These are phyloP conservation scores for Cladosporium sp. DNA, from an alignment of 2,329 filamentous ascomycete species.

Conservation along the genomic window DNA sequence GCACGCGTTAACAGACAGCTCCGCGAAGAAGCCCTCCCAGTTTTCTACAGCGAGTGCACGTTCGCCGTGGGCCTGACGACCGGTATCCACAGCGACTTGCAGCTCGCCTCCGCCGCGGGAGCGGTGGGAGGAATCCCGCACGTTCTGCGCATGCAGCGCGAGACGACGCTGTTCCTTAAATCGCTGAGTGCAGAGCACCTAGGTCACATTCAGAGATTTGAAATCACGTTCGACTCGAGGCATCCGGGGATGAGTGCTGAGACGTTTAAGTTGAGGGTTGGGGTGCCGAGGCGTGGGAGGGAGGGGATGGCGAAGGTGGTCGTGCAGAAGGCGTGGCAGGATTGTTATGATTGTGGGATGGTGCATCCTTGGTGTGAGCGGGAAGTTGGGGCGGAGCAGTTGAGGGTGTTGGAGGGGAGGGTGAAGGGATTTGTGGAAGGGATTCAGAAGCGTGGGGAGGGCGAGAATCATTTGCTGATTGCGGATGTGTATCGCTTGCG, in stretches of 20 bases:
- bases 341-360: neutral
- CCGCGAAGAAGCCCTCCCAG: neutral
- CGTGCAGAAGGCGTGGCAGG: neutral
- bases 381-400: neutral
- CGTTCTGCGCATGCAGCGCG: conserved; percentile 5
- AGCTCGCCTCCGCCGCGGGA: neutral
- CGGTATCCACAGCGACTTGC: neutral
- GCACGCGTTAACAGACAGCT: neutral
- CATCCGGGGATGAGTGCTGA: neutral
- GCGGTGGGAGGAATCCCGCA: neutral
- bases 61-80: neutral
- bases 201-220: neutral
- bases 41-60: neutral
- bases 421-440: neutral
- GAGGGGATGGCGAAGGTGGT: neutral
- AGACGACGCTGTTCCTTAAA: neutral
- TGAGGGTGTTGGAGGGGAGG: neutral
- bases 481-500: neutral
- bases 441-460: neutral
- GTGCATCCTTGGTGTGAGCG: neutral
- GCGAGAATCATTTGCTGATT: neutral
- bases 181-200: neutral
- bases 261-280: neutral
- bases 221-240: neutral
- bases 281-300: neutral